Evolutionary conservation across 148 eudicot genomes (phyloP), one percentile per base, ranked within the genome.

Genomic region (Rhododendron henanense): DNA sequence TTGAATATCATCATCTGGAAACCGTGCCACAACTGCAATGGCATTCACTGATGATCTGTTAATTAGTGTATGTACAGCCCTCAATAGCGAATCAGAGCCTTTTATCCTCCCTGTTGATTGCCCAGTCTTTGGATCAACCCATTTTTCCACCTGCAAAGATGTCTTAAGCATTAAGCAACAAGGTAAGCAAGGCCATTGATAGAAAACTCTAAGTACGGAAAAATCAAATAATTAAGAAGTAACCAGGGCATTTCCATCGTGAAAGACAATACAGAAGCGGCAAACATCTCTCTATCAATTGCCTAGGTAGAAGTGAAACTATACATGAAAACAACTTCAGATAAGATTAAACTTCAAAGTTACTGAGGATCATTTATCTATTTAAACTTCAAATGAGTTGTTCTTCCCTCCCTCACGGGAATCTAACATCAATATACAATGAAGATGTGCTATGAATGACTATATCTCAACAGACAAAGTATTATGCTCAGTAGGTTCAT

Each of bases 31-130:
- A 55, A 96, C 99, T 76, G 98, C 99, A 90, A 96, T 82, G 11
- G 99, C 98, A 87, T 95, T 92, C 35, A 94, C 98, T 89, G 84
- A 90, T 77, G 94, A 91, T 50, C 87, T 86, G 74, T 90, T 88
- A 48, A 91, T 84, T 80, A 96, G 90, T 65, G 89, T 86, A 33
- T 84, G 88, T 69, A 96, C 99, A 82, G 99, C 98, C 90, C 95
- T 91, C 82, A 95, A 82, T 53, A 96, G 91, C 45, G 99, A 94
- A 87, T 93, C 97, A 75, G 98, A 95, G 85, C 89, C 90, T 86
- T 94, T 91, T 86, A 96, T 91, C 85, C 96, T 95, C 90, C 99
- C 98, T 19, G 95, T 94, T 75, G 99, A 95, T 87, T 93, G 94
- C 84, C 97, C 95, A 87, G 91, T 93, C 67, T 90, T 91, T n/a